Evolutionary conservation across 768 basidiomycete species (phyloP).

Genomic region (Pleurotus djamor): DNA sequence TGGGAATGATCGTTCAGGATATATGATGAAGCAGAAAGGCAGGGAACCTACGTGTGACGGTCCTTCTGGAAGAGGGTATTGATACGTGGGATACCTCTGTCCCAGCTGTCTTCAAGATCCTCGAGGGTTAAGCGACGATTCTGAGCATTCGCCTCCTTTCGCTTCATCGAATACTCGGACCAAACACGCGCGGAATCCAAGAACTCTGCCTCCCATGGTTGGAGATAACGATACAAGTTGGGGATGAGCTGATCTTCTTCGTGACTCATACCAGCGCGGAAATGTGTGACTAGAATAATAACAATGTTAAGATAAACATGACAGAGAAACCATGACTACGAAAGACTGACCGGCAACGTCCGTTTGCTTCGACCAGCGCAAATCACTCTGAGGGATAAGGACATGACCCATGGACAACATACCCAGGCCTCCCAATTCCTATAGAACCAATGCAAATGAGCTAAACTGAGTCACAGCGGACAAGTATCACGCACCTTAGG

Average conservation of each 20-base stretch:
- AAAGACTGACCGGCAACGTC: slow-evolving; percentile 73
- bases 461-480: not conserved
- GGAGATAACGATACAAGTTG: slow-evolving; percentile 94
- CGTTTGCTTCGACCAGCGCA: slow-evolving; percentile 98
- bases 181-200: slow-evolving; percentile 97
- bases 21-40: not conserved
- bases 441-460: not conserved
- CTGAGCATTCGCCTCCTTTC: slow-evolving; percentile 99
- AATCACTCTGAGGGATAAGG: slow-evolving; percentile 95
- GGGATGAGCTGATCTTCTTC: slow-evolving; percentile 95
- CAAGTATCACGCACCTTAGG: slow-evolving; percentile 59
- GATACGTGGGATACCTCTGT: slow-evolving; percentile 97
- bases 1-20: slow-evolving; percentile 20
- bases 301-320: not conserved
- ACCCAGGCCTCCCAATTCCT: slow-evolving; percentile 96
- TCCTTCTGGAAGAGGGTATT: slow-evolving; percentile 99
- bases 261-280: slow-evolving; percentile 98
- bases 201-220: slow-evolving; percentile 98
- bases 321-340: slow-evolving; percentile 1
- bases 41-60: slow-evolving; percentile 71
- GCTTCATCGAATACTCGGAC: slow-evolving; percentile 99
- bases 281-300: slow-evolving; percentile 75
- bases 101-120: slow-evolving; percentile 98
- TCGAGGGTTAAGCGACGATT: slow-evolving; percentile 96
- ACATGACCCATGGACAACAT: slow-evolving; percentile 99